Evolutionary conservation across 306 rosid genomes (phyloP).

Genomic region (Trifolium repens): DNA sequence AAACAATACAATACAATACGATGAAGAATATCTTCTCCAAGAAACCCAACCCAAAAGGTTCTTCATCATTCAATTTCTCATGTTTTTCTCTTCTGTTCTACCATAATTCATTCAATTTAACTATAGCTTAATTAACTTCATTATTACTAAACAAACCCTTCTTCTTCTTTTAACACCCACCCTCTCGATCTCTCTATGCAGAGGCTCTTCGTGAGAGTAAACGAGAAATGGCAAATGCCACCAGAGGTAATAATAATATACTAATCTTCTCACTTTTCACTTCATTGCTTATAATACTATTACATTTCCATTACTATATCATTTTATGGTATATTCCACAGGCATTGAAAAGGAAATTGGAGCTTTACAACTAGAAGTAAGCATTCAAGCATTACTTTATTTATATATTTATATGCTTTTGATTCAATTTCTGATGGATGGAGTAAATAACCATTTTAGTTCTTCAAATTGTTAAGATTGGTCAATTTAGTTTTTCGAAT

Average conservation of each 20-base stretch:
- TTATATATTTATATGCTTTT: no score
- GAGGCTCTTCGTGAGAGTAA: slow-evolving; percentile 95
- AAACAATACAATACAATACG: not conserved
- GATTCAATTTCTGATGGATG: no score
- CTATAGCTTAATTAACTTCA: no score
- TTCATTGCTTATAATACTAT: not conserved
- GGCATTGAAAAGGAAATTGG: slow-evolving; percentile 96
- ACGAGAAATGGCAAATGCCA: slow-evolving; percentile 82
- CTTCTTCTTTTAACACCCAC: no score
- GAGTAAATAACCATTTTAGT: no score
- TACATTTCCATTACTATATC: not conserved
- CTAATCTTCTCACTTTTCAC: not conserved
- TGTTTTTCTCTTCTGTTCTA: not conserved
- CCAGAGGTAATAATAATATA: slow-evolving; percentile 58
- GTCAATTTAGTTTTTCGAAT: no score
- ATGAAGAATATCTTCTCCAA: slow-evolving; percentile 80
- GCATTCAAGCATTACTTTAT: slow-evolving; percentile 50
- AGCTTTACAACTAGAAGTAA: slow-evolving; percentile 84
- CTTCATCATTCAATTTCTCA: not conserved
- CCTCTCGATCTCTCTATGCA: slow-evolving; percentile 39
- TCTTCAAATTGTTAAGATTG: no score
- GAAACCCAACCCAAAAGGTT: slow-evolving; percentile 96
- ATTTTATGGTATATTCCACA: slow-evolving; percentile 31
- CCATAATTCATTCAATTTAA: not conserved
- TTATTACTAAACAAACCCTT: not conserved